Percentiles rank a stretch among this genome's conserved stretches.
Evolutionary conservation across 257 asterid species (phyloP).

Genomic region (Haberlea rhodopensis): DNA sequence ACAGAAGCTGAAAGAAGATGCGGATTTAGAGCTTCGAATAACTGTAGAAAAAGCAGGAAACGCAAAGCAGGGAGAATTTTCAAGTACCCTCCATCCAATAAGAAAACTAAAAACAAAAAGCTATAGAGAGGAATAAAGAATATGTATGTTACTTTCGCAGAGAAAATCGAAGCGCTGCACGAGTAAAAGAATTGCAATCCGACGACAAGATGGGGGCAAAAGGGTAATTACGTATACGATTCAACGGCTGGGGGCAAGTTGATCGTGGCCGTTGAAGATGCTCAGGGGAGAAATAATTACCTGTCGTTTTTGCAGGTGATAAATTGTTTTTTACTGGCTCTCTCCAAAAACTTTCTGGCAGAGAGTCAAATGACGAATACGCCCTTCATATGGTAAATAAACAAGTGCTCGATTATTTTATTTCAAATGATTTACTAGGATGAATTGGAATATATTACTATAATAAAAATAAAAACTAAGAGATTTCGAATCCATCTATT

Average conservation of each 20-base stretch:
- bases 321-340: not conserved
- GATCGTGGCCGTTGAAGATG: not conserved
- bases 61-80: constrained; percentile 38
- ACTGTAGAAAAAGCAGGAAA: constrained; percentile 12
- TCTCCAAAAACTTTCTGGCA: not conserved
- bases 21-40: not conserved
- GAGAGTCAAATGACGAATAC: not conserved
- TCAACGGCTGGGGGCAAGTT: not conserved
- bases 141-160: not conserved
- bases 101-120: constrained; percentile 37
- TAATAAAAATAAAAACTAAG: too few species aligned
- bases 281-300: not conserved
- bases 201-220: not conserved
- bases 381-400: too few species aligned
- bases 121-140: not conserved
- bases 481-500: too few species aligned
- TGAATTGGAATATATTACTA: too few species aligned
- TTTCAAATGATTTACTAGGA: too few species aligned
- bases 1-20: not conserved
- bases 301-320: not conserved
- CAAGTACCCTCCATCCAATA: constrained; percentile 57
- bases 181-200: not conserved
- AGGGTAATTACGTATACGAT: not conserved
- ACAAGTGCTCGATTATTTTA: too few species aligned
- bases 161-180: not conserved